Percentiles rank a stretch among this genome's conserved stretches.
Conservation (phyloP, 805 yeast genomes). For the Lipomyces mesembrius region DNA sequence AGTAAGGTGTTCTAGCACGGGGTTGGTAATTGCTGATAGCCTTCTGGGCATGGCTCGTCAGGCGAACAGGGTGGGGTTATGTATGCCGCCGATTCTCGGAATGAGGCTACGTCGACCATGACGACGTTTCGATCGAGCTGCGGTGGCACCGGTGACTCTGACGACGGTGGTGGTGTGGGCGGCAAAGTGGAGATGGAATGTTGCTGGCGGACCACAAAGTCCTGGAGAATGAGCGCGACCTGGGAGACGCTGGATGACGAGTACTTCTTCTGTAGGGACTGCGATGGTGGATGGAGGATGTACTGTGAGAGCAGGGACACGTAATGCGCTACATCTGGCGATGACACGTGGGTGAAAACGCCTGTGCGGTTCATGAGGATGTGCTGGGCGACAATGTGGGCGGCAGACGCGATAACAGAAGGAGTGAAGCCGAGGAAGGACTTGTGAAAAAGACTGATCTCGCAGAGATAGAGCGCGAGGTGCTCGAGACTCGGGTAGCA, state of each 20-base stretch:
- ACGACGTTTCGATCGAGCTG: slow-evolving; percentile 4
- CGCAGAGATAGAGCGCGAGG: slow-evolving; percentile 47
- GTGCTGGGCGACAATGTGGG: slow-evolving; percentile 46
- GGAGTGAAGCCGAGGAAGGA: slow-evolving; percentile 43
- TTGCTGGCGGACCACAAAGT: slow-evolving; percentile 32
- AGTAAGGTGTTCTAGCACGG: neutral
- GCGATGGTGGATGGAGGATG: slow-evolving; percentile 45
- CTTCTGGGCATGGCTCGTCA: slow-evolving; percentile 22
- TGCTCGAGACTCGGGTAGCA: slow-evolving; percentile 36
- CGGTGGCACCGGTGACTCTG: slow-evolving; percentile 9
- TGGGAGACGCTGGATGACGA: slow-evolving; percentile 37
- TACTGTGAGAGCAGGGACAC: slow-evolving; percentile 46
- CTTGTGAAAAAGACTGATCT: slow-evolving; percentile 45
- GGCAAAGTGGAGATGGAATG: slow-evolving; percentile 26
- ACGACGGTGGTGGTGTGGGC: slow-evolving; percentile 36
- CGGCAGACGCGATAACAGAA: slow-evolving; percentile 46
- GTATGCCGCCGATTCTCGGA: slow-evolving; percentile 10
- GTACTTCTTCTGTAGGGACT: slow-evolving; percentile 49
- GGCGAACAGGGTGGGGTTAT: slow-evolving; percentile 36
- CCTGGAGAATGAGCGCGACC: slow-evolving; percentile 38
- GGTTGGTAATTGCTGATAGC: neutral
- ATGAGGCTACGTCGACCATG: slow-evolving; percentile 1
- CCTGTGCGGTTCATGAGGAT: slow-evolving; percentile 26
- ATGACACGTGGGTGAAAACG: neutral
- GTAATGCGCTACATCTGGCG: slow-evolving; percentile 42